phyloP scores from a whole-genome alignment of 2,329 filamentous ascomycete genomes.

The Aspergillus pseudonomiae region DNA sequence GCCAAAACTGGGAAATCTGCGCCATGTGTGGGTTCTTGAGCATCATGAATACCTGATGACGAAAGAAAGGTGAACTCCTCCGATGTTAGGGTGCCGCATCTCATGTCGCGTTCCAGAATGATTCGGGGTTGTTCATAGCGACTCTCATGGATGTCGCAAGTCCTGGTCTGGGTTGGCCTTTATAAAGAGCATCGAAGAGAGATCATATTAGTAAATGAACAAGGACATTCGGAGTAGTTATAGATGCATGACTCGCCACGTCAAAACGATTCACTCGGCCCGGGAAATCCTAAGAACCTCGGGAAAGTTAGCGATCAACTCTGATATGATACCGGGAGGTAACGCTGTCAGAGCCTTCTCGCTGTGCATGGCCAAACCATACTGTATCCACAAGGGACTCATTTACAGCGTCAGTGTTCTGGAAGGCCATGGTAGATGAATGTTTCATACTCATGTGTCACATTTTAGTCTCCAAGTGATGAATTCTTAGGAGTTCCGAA shows the following conservation, averaged over 20 bases:
- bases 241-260: neutral
- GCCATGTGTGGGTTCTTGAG: accelerated
- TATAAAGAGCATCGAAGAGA: neutral
- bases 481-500: too few species aligned
- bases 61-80: neutral
- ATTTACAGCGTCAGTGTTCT: too few species aligned
- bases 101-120: too few species aligned
- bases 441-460: too few species aligned
- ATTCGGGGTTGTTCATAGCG: neutral
- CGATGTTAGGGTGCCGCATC: too few species aligned
- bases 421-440: too few species aligned
- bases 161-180: neutral
- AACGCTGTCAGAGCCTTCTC: neutral
- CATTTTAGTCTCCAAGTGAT: too few species aligned
- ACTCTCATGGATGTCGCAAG: too few species aligned
- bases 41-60: neutral
- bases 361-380: neutral
- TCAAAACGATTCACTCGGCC: neutral
- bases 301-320: neutral
- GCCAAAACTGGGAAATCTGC: neutral
- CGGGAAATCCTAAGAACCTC: neutral
- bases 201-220: neutral
- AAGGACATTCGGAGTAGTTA: neutral
- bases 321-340: neutral
- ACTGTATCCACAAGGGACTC: too few species aligned